Conservation (phyloP, 108 stramenopile genomes). For the Seminavis robusta region DNA sequence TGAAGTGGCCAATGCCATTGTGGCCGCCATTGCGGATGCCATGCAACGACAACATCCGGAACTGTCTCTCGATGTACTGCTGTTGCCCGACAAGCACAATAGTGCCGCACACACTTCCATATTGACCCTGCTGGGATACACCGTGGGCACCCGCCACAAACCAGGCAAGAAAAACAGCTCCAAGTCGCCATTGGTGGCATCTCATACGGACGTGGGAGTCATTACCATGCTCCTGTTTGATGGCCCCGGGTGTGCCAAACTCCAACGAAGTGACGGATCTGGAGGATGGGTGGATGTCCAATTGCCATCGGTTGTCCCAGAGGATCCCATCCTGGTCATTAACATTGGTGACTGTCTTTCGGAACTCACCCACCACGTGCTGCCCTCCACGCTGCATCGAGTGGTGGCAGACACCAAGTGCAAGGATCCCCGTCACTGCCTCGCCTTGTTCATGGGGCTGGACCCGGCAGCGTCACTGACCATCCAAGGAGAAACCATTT, state of each 20-base stretch:
- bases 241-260: conserved; percentile 48
- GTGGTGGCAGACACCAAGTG: conserved; percentile 41
- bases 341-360: conserved; percentile 81
- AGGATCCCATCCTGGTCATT: conserved; percentile 72
- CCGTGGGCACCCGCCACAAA: conserved; percentile 55
- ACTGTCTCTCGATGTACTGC: conserved; percentile 14
- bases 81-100: conserved; percentile 14
- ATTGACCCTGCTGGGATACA: conserved; percentile 68
- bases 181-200: conserved; percentile 54
- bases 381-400: conserved; percentile 67
- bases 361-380: conserved; percentile 38
- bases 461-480: conserved; percentile 30
- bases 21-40: conserved; percentile 61
- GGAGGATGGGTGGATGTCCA: conserved; percentile 47
- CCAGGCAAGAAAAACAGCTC: conserved; percentile 27
- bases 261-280: conserved; percentile 36
- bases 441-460: conserved; percentile 75
- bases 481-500: conserved; percentile 25
- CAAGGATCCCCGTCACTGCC: conserved; percentile 40
- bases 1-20: conserved; percentile 39
- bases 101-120: conserved; percentile 52
- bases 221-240: conserved; percentile 74
- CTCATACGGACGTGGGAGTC: conserved; percentile 77
- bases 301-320: conserved; percentile 29
- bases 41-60: conserved; percentile 26